A percentile compares a stretch with the other conserved stretches of the same genome.
phyloP scores from a whole-genome alignment of 1,284 basidiomycete species.

The Ceratobasidium sp. region DNA sequence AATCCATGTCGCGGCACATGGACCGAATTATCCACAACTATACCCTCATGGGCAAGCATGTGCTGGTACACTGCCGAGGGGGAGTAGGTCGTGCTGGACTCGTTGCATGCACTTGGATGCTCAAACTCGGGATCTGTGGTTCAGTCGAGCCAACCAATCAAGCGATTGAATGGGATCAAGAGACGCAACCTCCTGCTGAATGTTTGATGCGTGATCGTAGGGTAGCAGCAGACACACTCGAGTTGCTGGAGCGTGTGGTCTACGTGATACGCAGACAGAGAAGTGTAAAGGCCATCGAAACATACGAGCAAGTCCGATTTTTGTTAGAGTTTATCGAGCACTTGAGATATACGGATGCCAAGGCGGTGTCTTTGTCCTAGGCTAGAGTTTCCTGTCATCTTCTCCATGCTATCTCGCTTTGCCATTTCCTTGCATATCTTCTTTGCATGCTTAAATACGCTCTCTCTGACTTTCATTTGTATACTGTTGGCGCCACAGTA shows the following conservation, averaged over 20 bases:
- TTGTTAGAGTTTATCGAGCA: slow-evolving; percentile 79
- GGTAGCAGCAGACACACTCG: slow-evolving; percentile 59
- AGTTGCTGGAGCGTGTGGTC: slow-evolving; percentile 77
- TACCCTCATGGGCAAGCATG: slow-evolving; percentile 74
- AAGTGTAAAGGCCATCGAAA: slow-evolving; percentile 88
- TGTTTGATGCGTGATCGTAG: slow-evolving; percentile 25
- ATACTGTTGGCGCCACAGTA: no score
- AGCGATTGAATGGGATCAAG: slow-evolving; percentile 46
- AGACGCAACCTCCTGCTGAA: slow-evolving; percentile 18
- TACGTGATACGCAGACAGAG: slow-evolving; percentile 74
- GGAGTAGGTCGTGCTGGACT: slow-evolving; percentile 96
- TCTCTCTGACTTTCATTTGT: no score
- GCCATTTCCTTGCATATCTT: background rate
- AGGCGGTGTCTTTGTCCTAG: background rate
- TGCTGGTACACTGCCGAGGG: slow-evolving; percentile 92
- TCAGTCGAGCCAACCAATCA: slow-evolving; percentile 2
- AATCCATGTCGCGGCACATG: slow-evolving; percentile 74
- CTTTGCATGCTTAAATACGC: no score
- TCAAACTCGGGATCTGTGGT: slow-evolving; percentile 88
- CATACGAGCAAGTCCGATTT: slow-evolving; percentile 89
- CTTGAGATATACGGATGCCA: slow-evolving; percentile 53
- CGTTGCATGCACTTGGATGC: slow-evolving; percentile 90
- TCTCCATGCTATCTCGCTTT: background rate
- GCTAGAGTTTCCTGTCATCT: background rate
- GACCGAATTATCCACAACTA: slow-evolving; percentile 73